These are phyloP conservation scores for Yamadazyma atmosphaerica DNA, from an alignment of 1,139 yeast species.

Conservation along the genomic window DNA sequence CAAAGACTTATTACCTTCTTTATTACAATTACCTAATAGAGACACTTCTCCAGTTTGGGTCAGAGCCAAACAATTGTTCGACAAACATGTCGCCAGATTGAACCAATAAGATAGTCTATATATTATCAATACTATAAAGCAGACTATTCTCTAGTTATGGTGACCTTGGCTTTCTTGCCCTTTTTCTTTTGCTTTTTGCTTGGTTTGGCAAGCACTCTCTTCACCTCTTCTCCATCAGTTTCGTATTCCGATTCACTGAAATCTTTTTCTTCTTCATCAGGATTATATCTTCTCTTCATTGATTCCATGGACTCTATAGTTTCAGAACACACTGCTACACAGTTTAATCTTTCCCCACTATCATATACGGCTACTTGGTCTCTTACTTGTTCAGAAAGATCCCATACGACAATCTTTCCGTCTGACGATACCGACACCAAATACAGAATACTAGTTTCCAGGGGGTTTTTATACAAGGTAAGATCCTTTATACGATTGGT, in stretches of 20 bases:
- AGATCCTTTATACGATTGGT: constrained; percentile 82
- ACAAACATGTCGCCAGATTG: constrained; percentile 76
- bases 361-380: constrained; percentile 91
- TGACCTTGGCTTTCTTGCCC: constrained; percentile 42
- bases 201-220: constrained; percentile 39
- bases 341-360: constrained; percentile 90
- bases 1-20: constrained; percentile 81
- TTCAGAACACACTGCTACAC: constrained; percentile 79
- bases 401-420: constrained; percentile 92
- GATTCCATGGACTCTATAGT: constrained; percentile 69
- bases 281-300: constrained; percentile 64
- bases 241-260: constrained; percentile 67
- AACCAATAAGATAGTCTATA: neutral
- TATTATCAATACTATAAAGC: neutral
- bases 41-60: constrained; percentile 86
- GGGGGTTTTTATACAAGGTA: constrained; percentile 47
- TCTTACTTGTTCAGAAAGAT: constrained; percentile 46
- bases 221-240: constrained; percentile 58
- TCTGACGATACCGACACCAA: constrained; percentile 87
- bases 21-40: constrained; percentile 81
- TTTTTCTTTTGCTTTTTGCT: constrained; percentile 43
- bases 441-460: constrained; percentile 41
- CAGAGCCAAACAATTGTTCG: constrained; percentile 79
- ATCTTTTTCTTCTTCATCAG: constrained; percentile 29
- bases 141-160: constrained; percentile 55